Evolutionary conservation across 192 early-diverging fungal genomes (phyloP).

Genomic region (Geranomyces variabilis): DNA sequence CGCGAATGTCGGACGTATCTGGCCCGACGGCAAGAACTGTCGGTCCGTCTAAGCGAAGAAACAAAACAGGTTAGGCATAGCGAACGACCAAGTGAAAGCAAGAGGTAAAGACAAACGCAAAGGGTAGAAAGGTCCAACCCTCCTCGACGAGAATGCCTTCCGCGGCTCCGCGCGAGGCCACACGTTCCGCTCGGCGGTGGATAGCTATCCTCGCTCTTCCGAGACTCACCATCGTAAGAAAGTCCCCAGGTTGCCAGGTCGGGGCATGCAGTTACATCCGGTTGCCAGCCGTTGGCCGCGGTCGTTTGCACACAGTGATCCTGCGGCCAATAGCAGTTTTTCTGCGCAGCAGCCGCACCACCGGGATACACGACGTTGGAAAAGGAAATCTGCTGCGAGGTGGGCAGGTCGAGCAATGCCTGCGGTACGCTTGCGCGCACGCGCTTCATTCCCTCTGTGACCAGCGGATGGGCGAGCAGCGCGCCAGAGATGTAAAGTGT

Average conservation of each 20-base stretch:
- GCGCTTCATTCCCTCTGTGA: background rate
- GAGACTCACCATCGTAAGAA: slow-evolving; percentile 26
- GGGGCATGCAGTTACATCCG: background rate
- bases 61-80: background rate
- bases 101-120: no score
- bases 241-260: background rate
- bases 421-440: slow-evolving; percentile 16
- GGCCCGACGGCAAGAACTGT: slow-evolving; percentile 16
- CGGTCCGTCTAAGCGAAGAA: slow-evolving; percentile 15
- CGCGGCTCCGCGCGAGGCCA: slow-evolving; percentile 1
- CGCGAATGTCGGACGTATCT: slow-evolving; percentile 23
- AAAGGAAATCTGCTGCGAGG: background rate
- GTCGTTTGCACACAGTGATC: slow-evolving; percentile 16
- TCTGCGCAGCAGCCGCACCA: background rate
- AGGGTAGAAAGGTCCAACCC: no score
- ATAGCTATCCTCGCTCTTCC: no score
- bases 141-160: background rate
- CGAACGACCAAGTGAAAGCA: background rate
- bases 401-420: slow-evolving; percentile 16
- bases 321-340: slow-evolving; percentile 36
- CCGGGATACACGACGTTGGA: background rate
- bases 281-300: slow-evolving; percentile 24
- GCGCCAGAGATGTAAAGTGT: background rate
- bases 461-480: background rate
- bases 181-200: background rate